Conservation (phyloP, 2,329 filamentous ascomycete species). For the Colletotrichum neosansevieriae region DNA sequence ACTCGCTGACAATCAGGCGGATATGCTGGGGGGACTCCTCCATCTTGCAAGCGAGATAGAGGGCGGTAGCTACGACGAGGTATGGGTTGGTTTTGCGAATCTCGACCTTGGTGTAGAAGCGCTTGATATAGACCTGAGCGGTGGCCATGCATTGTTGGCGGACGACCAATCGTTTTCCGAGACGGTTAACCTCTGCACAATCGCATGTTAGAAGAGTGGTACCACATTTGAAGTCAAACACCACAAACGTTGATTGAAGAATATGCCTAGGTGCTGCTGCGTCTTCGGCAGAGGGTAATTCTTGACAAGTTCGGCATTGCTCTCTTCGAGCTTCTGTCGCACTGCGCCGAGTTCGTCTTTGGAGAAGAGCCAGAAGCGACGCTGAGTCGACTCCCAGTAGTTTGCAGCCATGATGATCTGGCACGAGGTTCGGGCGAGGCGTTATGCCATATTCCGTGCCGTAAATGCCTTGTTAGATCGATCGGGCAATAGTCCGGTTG, state of each 20-base stretch:
- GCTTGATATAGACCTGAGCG: conserved; percentile 92
- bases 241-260: conserved; percentile 83
- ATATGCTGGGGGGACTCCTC: conserved; percentile 98
- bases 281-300: conserved; percentile 84
- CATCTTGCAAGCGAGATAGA: conserved; percentile 98
- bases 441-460: conserved; percentile 30
- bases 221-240: not conserved
- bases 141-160: conserved; percentile 95
- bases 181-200: conserved; percentile 77
- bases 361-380: conserved; percentile 86
- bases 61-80: conserved; percentile 89
- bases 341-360: conserved; percentile 78
- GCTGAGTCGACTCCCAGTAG: conserved; percentile 96
- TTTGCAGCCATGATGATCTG: conserved; percentile 82
- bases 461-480: not conserved
- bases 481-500: not conserved
- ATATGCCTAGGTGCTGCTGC: conserved; percentile 85
- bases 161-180: conserved; percentile 85
- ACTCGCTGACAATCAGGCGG: conserved; percentile 87
- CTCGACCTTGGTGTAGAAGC: conserved; percentile 92
- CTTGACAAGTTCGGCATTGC: conserved; percentile 78
- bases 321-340: conserved; percentile 81
- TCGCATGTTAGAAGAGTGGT: conserved; percentile 29
- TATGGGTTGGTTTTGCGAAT: conserved; percentile 95
- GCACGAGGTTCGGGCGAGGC: not conserved